phyloP scores from a whole-genome alignment of 2,329 filamentous ascomycete genomes.

The Fulvia fulva region DNA sequence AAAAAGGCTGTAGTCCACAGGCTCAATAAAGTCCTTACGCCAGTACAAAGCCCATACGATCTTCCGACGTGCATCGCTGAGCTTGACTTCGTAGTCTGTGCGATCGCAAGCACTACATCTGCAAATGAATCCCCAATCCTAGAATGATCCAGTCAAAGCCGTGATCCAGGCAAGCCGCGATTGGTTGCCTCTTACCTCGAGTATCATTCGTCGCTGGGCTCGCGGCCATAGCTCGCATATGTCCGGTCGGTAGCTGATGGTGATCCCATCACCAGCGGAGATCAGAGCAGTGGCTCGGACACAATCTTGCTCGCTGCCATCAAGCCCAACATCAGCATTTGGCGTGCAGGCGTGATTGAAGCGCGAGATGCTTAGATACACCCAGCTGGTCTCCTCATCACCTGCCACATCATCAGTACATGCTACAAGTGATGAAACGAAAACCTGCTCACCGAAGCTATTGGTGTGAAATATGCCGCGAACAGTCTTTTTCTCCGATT shows the following conservation, averaged over 20 bases:
- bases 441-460: background rate
- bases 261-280: background rate
- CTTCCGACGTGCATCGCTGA: background rate
- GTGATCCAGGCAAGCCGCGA: background rate
- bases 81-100: background rate
- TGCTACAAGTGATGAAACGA: background rate
- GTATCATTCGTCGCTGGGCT: background rate
- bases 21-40: background rate
- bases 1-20: background rate
- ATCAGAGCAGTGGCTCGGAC: background rate
- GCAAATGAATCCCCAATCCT: background rate
- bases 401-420: background rate
- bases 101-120: background rate
- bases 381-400: background rate
- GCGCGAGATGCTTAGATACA: background rate
- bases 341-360: constrained; percentile 2
- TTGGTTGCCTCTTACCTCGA: background rate
- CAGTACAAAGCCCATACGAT: background rate
- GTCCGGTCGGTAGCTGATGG: background rate
- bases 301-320: too few relatives aligned
- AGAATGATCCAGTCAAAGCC: background rate
- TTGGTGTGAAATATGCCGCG: constrained; percentile 3
- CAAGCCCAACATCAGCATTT: background rate
- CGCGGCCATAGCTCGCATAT: background rate
- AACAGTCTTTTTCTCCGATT: too few relatives aligned